Base-by-base conservation (phyloP, 495 filamentous ascomycete genomes). In the Pyrenula massariospora region DNA sequence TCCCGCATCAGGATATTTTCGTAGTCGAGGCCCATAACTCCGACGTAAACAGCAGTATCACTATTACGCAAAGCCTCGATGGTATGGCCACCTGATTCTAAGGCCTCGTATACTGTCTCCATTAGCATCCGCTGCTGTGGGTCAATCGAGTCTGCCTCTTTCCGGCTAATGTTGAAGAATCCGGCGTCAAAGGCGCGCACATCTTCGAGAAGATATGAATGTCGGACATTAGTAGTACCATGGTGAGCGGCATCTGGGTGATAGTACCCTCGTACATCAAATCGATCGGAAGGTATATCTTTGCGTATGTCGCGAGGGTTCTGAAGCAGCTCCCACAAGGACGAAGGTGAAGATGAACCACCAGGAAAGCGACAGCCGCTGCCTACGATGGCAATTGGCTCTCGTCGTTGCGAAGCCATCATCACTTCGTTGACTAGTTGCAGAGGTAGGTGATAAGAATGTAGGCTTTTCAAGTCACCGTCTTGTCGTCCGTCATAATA, bases 121-220 rank as follows among this genome's bases (percentile, higher is more conserved):
- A 87, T 67, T 2, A 83, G 64, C 12, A 84, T 60, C 2, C 75
- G 66, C 25, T 78, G 76, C 50, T 78, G 74, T 1, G 77, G 77
- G 54, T 79, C 77, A 21, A 79, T 77, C 2, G 68, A 60, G n/a
- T 67, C 66, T 36, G 83, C 75, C 67, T 86, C 76, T 52, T 73
- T 66, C 12, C 77, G 72, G 11, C 75, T 78, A 48, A 85, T 81
- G 36, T 74, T 75, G 67, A 88, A 87, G 66, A 86, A 87, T 3
- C 57, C 57, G 12, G 73, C 66, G 22, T 83, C 78, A 50, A 83
- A 83, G 0, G 58, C 47, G 0, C 67, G 60, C 20, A 68, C 22
- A 52, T 82, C 77, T 25, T 76, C 71, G 1, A 82, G 56, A 1
- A 80, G 62, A 56, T 80, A 78, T 0, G 76, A 71, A 12, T 73